A percentile compares a stretch with the other conserved stretches of the same genome.
These are phyloP conservation scores for Metschnikowia drakensbergensis DNA, from an alignment of 805 yeast species.

Conservation along the genomic window DNA sequence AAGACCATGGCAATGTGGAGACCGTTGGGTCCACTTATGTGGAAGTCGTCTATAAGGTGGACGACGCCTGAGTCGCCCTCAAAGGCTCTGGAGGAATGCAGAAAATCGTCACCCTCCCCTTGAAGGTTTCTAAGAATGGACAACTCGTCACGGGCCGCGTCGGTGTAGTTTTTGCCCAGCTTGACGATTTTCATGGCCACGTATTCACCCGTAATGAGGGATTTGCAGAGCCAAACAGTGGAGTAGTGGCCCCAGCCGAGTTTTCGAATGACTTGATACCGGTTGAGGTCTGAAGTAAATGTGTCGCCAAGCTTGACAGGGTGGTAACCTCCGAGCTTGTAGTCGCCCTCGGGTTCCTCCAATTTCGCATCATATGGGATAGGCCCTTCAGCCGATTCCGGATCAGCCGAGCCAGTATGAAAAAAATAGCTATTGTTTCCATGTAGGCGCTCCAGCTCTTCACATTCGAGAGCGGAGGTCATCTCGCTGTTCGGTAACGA, in stretches of 20 bases:
- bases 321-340: slow-evolving; percentile 91
- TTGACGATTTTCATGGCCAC: slow-evolving; percentile 95
- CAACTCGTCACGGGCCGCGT: slow-evolving; percentile 92
- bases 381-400: slow-evolving; percentile 8
- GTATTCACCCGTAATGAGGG: slow-evolving; percentile 85
- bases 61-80: slow-evolving; percentile 52
- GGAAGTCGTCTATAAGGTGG: slow-evolving; percentile 75
- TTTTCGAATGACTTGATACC: slow-evolving; percentile 79
- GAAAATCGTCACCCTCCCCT: slow-evolving; percentile 22
- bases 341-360: slow-evolving; percentile 85
- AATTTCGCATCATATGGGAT: slow-evolving; percentile 26
- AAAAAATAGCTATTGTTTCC: slow-evolving; percentile 1
- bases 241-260: slow-evolving; percentile 99
- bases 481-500: slow-evolving; percentile 37
- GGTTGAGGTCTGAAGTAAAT: slow-evolving; percentile 55
- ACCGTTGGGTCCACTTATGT: slow-evolving; percentile 88
- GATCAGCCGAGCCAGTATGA: background rate
- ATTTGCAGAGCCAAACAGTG: slow-evolving; percentile 30
- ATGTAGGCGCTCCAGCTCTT: slow-evolving; percentile 2
- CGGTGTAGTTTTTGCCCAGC: slow-evolving; percentile 85
- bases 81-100: background rate
- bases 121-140: slow-evolving; percentile 76
- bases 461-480: slow-evolving; percentile 23
- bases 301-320: slow-evolving; percentile 87
- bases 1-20: slow-evolving; percentile 94